phyloP scores from a whole-genome alignment of 2,329 filamentous ascomycete species.

The Botrytis fabae region DNA sequence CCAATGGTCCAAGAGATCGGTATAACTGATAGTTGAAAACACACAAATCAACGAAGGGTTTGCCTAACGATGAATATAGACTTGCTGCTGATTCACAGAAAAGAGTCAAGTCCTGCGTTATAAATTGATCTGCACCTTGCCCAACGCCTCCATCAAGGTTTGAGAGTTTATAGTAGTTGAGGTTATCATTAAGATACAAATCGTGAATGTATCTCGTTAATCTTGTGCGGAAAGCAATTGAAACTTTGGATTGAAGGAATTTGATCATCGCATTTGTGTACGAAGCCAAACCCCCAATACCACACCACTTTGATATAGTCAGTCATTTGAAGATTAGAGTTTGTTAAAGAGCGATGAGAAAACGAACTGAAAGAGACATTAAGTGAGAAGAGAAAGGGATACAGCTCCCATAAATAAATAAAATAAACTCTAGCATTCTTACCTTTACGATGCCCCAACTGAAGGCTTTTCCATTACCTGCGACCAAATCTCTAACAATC shows the following conservation, averaged over 20 bases:
- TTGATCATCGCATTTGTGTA: constrained; percentile 99
- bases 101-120: constrained; percentile 92
- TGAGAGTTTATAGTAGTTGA: constrained; percentile 93
- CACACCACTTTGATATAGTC: constrained; percentile 67
- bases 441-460: constrained; percentile 83
- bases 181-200: constrained; percentile 88
- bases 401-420: background rate
- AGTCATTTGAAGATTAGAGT: background rate
- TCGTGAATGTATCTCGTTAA: constrained; percentile 97
- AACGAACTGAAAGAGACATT: constrained; percentile 17
- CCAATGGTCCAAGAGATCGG: constrained; percentile 83
- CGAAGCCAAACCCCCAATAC: constrained; percentile 87
- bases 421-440: constrained; percentile 29
- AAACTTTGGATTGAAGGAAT: constrained; percentile 95
- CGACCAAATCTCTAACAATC: constrained; percentile 94
- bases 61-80: constrained; percentile 94
- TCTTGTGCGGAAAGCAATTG: constrained; percentile 93
- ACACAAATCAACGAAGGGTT: constrained; percentile 93
- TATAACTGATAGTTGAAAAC: constrained; percentile 99
- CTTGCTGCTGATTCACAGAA: constrained; percentile 93
- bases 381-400: background rate
- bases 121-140: constrained; percentile 92
- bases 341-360: background rate
- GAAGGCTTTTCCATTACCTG: constrained; percentile 86
- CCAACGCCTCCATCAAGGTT: constrained; percentile 93